A percentile compares a stretch with the other conserved stretches of the same genome.
phyloP scores from a whole-genome alignment of 768 basidiomycete species.

The Lentinula edodes region DNA sequence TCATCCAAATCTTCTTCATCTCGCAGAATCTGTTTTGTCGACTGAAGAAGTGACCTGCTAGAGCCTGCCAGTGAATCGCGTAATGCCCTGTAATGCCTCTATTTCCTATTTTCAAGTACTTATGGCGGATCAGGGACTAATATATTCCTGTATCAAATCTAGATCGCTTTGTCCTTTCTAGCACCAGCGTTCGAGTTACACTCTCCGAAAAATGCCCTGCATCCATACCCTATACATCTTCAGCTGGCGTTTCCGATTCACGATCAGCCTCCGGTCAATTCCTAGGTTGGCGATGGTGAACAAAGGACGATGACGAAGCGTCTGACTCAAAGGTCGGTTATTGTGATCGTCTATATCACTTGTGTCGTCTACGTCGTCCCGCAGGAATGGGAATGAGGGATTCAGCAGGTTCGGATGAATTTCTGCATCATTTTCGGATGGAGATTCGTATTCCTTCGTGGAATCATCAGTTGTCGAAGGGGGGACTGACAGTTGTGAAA shows the following conservation, averaged over 20 bases:
- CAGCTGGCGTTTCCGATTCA: slow-evolving; percentile 89
- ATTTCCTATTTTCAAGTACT: too few species aligned
- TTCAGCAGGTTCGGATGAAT: slow-evolving; percentile 21
- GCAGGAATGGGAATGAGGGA: neutral
- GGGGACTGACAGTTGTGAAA: neutral
- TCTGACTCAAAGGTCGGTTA: slow-evolving; percentile 17
- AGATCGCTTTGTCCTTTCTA: too few species aligned
- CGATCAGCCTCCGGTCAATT: slow-evolving; percentile 81
- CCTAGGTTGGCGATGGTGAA: slow-evolving; percentile 85
- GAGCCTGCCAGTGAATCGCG: too few species aligned
- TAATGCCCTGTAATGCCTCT: too few species aligned
- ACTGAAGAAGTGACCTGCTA: too few species aligned
- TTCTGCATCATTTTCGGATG: neutral
- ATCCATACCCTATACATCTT: slow-evolving; percentile 99
- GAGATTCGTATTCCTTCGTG: neutral
- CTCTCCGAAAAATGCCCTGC: slow-evolving; percentile 76
- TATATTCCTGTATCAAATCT: too few species aligned
- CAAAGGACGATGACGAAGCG: slow-evolving; percentile 45
- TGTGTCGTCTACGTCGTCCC: too few species aligned
- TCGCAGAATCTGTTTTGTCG: too few species aligned
- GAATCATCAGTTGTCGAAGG: neutral
- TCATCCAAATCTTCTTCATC: too few species aligned
- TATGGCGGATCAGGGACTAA: too few species aligned
- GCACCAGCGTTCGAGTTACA: too few species aligned
- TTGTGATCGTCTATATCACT: slow-evolving; percentile 4